Evolutionary conservation across 352 stramenopile genomes (phyloP).

Genomic region (Pythium myriotylum): DNA sequence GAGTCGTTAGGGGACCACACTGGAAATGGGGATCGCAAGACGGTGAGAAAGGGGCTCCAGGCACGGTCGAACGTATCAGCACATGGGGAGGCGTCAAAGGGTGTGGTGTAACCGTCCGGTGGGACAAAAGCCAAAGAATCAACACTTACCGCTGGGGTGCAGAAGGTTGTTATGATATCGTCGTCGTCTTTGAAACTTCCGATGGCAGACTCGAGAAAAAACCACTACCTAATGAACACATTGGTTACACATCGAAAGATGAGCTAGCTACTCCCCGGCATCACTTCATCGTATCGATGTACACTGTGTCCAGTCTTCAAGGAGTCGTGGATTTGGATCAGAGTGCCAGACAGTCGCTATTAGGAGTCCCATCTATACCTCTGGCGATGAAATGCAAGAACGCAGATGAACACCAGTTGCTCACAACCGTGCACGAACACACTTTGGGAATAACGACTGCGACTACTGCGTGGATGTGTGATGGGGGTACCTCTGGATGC

Average conservation of each 20-base stretch:
- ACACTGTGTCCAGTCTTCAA: slow-evolving; percentile 49
- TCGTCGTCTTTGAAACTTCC: slow-evolving; percentile 65
- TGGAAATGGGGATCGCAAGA: slow-evolving; percentile 88
- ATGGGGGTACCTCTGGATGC: slow-evolving; percentile 57
- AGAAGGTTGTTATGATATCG: slow-evolving; percentile 76
- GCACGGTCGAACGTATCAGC: slow-evolving; percentile 79
- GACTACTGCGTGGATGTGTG: slow-evolving; percentile 76
- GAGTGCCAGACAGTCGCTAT: slow-evolving; percentile 54
- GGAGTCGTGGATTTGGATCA: slow-evolving; percentile 57
- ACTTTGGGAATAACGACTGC: slow-evolving; percentile 45
- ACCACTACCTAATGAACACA: slow-evolving; percentile 39
- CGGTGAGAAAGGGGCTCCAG: slow-evolving; percentile 54
- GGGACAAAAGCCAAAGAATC: slow-evolving; percentile 83
- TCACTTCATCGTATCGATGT: slow-evolving; percentile 65
- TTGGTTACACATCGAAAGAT: slow-evolving; percentile 1
- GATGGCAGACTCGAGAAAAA: slow-evolving; percentile 51
- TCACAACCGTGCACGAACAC: slow-evolving; percentile 62
- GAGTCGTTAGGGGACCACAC: slow-evolving; percentile 70
- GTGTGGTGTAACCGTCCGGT: slow-evolving; percentile 77
- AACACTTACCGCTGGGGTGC: slow-evolving; percentile 85
- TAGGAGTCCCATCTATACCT: slow-evolving; percentile 37
- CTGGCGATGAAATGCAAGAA: slow-evolving; percentile 1
- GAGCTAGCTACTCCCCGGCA: slow-evolving; percentile 43
- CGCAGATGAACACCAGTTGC: slow-evolving; percentile 21
- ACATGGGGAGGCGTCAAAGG: slow-evolving; percentile 78